These are phyloP conservation scores for Mortierella sp. DNA, from an alignment of 371 early-diverging fungal genomes.

Conservation along the genomic window DNA sequence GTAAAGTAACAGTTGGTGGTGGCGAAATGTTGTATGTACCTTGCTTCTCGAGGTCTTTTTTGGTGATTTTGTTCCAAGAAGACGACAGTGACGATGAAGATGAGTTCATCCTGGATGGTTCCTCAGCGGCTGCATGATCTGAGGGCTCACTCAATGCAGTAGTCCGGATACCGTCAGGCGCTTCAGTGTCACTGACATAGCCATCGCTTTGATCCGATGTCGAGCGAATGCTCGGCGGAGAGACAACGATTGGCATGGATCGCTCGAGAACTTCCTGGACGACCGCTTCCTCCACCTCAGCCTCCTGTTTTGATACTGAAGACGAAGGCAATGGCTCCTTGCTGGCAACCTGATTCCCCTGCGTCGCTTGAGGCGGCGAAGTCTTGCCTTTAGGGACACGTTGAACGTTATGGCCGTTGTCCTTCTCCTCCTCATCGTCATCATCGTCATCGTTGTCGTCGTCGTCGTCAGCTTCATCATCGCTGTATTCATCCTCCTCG, in stretches of 20 bases:
- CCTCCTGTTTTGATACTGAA: neutral
- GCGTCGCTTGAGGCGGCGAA: neutral
- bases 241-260: constrained; percentile 15
- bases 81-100: constrained; percentile 46
- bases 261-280: constrained; percentile 17
- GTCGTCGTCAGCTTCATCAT: constrained; percentile 36
- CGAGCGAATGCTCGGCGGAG: neutral
- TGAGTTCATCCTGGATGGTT: constrained; percentile 1
- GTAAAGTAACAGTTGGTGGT: no score
- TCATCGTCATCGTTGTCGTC: constrained; percentile 16
- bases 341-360: neutral
- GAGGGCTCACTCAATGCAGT: neutral
- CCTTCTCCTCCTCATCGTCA: neutral
- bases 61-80: constrained; percentile 45
- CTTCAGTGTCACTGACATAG: neutral
- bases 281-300: constrained; percentile 5
- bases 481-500: constrained; percentile 35
- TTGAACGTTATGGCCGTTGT: neutral
- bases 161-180: neutral
- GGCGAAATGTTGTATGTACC: constrained; percentile 17
- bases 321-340: neutral
- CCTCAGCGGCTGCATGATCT: neutral
- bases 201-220: neutral
- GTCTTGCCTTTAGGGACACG: neutral
- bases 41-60: constrained; percentile 41